A percentile compares a stretch with the other conserved stretches of the same genome.
Conservation (phyloP, 768 basidiomycete genomes). For the Tylopilus subfusipes region DNA sequence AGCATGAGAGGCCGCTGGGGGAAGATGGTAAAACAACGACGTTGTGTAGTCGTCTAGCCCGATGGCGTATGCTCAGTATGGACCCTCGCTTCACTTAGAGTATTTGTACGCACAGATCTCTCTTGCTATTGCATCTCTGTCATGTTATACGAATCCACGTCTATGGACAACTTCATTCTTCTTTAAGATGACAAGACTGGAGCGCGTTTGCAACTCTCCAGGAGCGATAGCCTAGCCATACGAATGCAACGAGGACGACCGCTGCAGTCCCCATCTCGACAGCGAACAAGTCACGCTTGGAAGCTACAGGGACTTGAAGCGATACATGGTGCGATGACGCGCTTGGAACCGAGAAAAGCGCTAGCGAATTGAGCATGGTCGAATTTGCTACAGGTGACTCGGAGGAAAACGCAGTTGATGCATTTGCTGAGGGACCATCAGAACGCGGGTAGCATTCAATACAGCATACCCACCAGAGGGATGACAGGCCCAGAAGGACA, state of each 20-base stretch:
- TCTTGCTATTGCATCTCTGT: constrained; percentile 22
- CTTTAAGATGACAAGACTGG: constrained; percentile 23
- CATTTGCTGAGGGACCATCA: constrained; percentile 11
- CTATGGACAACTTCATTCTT: constrained; percentile 14
- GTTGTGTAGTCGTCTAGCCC: constrained; percentile 58
- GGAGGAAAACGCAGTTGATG: constrained; percentile 8
- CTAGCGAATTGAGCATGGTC: constrained; percentile 17
- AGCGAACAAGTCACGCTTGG: constrained; percentile 25
- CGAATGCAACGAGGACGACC: constrained; percentile 32
- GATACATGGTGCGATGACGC: constrained; percentile 1
- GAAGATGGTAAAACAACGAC: constrained; percentile 63
- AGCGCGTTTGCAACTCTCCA: constrained; percentile 23
- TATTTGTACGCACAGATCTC: constrained; percentile 33
- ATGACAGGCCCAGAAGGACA: constrained; percentile 34
- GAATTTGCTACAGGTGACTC: constrained; percentile 21
- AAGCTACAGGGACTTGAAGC: constrained; percentile 35
- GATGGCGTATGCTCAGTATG: constrained; percentile 10
- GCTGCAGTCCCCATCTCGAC: constrained; percentile 38
- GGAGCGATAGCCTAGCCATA: constrained; percentile 31
- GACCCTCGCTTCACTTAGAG: constrained; percentile 16
- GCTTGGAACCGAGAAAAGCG: constrained; percentile 17
- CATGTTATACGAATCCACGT: constrained; percentile 7
- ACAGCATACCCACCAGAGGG: constrained; percentile 18
- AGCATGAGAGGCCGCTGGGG: constrained; percentile 81
- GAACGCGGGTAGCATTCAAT: background rate